A percentile compares a stretch with the other conserved stretches of the same genome.
Evolutionary conservation across 106 monocot genomes (phyloP).

Genomic region (Dendrobium chrysotoxum): DNA sequence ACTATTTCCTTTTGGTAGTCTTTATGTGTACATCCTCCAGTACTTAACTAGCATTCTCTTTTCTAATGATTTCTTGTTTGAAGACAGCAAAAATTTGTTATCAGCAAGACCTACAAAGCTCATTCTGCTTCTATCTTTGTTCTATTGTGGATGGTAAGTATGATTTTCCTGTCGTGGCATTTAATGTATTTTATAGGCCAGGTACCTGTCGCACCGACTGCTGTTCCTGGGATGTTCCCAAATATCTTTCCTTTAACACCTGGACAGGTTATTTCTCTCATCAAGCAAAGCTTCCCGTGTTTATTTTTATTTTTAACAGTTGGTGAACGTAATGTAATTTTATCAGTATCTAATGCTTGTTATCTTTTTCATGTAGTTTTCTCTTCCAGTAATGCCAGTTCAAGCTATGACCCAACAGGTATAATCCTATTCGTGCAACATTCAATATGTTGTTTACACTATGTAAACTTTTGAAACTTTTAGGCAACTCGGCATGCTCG

Average conservation of each 20-base stretch:
- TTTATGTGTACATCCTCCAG: slow-evolving; percentile 37
- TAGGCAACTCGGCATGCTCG: slow-evolving; percentile 98
- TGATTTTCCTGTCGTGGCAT: slow-evolving; percentile 24
- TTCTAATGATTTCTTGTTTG: slow-evolving; percentile 17
- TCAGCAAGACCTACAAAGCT: slow-evolving; percentile 23
- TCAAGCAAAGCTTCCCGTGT: neutral
- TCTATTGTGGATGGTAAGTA: slow-evolving; percentile 6
- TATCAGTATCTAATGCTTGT: neutral
- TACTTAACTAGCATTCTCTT: slow-evolving; percentile 22
- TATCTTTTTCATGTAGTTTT: slow-evolving; percentile 13
- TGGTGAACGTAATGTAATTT: neutral
- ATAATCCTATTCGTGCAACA: slow-evolving; percentile 5
- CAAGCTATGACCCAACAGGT: slow-evolving; percentile 34
- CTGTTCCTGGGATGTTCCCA: slow-evolving; percentile 80
- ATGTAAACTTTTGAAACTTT: neutral
- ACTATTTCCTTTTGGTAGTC: slow-evolving; percentile 54
- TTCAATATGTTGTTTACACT: neutral
- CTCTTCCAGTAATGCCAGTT: slow-evolving; percentile 20
- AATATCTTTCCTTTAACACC: slow-evolving; percentile 50
- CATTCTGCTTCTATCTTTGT: slow-evolving; percentile 20
- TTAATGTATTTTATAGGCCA: slow-evolving; percentile 60
- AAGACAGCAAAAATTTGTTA: slow-evolving; percentile 11
- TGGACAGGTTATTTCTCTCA: slow-evolving; percentile 47
- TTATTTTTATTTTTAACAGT: neutral
- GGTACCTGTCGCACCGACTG: slow-evolving; percentile 46